Evolutionary conservation across 148 eudicot species (phyloP).

Genomic region (Silene uniflora): DNA sequence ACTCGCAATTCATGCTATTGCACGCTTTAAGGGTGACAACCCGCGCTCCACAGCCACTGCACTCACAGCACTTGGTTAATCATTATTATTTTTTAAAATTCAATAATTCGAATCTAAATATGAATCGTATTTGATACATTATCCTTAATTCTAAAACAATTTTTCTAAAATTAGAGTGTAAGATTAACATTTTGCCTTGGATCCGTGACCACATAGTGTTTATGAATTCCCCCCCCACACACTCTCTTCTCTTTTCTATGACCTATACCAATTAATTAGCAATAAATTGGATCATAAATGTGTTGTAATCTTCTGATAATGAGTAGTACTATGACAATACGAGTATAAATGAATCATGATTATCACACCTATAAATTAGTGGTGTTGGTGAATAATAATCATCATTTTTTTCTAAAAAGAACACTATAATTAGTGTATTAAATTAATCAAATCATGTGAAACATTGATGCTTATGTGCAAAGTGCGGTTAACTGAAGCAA

Average conservation of each 20-base stretch:
- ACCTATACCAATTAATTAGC: background rate
- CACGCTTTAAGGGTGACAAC: too few relatives aligned
- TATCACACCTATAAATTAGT: background rate
- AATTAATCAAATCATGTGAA: background rate
- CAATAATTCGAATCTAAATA: too few relatives aligned
- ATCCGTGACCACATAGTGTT: too few relatives aligned
- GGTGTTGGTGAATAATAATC: background rate
- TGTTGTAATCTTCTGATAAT: background rate
- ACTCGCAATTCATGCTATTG: too few relatives aligned
- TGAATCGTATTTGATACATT: too few relatives aligned
- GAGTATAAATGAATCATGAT: background rate
- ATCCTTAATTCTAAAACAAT: too few relatives aligned
- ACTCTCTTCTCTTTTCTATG: background rate
- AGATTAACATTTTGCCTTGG: too few relatives aligned
- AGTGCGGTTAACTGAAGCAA: background rate
- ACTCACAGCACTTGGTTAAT: too few relatives aligned
- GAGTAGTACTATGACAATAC: background rate
- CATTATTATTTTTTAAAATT: too few relatives aligned
- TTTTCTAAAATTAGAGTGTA: too few relatives aligned
- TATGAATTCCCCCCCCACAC: too few relatives aligned
- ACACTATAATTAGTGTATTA: background rate
- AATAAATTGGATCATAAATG: background rate
- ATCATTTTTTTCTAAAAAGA: background rate
- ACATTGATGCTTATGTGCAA: constrained; percentile 3
- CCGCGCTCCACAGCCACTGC: too few relatives aligned